phyloP scores from a whole-genome alignment of 371 early-diverging fungal species.

The Dinochytrium kinnereticum region DNA sequence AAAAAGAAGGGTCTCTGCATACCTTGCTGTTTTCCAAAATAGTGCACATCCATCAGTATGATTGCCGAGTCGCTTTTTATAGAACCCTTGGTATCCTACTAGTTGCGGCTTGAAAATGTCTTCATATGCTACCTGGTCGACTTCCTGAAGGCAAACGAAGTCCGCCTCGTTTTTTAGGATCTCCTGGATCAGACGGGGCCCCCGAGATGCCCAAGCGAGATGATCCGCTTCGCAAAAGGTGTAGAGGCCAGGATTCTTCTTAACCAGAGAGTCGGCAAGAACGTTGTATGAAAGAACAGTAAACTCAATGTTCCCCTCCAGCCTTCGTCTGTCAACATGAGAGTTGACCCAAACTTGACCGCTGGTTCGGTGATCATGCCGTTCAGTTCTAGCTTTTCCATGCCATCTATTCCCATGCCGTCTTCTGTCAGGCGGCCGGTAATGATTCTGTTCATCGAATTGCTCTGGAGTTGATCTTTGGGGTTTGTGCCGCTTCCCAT shows the following conservation, averaged over 20 bases:
- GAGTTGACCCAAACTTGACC: background rate
- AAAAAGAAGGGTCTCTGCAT: too few relatives aligned
- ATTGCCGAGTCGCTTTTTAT: conserved; percentile 16
- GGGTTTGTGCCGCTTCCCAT: too few relatives aligned
- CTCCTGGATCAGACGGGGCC: conserved; percentile 8
- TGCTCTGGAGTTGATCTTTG: too few relatives aligned
- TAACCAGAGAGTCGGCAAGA: conserved; percentile 27
- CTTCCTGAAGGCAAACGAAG: conserved; percentile 35
- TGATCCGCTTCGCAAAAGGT: background rate
- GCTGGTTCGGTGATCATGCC: too few relatives aligned
- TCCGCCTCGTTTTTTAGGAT: background rate
- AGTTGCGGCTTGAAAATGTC: background rate
- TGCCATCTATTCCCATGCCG: too few relatives aligned
- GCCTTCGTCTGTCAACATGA: background rate
- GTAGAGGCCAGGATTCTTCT: conserved; percentile 26
- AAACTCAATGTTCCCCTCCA: background rate
- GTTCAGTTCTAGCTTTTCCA: too few relatives aligned
- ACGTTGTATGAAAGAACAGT: conserved; percentile 33
- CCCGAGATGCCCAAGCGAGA: conserved; percentile 16
- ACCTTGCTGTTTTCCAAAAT: conserved; percentile 16
- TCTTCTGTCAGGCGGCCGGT: too few relatives aligned
- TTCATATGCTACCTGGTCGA: conserved; percentile 23
- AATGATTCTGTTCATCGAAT: too few relatives aligned
- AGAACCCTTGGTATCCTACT: conserved; percentile 13
- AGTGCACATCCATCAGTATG: conserved; percentile 27